Evolutionary conservation across 306 rosid species (phyloP), one percentile per base, ranked within the genome.

Genomic region (Cyclanthera cordifolia): DNA sequence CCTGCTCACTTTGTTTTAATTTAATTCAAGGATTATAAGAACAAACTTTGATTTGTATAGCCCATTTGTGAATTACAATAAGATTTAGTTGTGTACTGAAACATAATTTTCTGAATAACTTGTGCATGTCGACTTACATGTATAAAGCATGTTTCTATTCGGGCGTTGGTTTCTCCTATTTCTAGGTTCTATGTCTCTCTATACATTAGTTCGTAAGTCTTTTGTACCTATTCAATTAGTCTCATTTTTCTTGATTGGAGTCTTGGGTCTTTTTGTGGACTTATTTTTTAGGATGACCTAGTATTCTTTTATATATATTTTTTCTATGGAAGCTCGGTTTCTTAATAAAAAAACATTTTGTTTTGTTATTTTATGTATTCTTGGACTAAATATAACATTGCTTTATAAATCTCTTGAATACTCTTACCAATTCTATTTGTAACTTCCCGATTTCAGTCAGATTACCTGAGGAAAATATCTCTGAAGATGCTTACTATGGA

Each of bases 401-500:
- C 21, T 43, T 39, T 41, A 64, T 34, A n/a, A 3, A 21, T 63
- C 53, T 76, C 7, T 14, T 73, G 30, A 13, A 48, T 39, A 20
- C 27, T 51, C 21, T 57, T 51, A 24, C 52, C 13, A 20, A 47
- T 17, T 47, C 16, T 23, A 43, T 19, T 53, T 39, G 19, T 19
- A 13, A 48, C 10, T 5, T 46, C 17, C 17, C 24, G 13, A 37
- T 75, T 56, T 5, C 72, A 82, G 80, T 55, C 76, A 2, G 80
- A 82, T 67, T 82, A 82, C 74, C 63, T 78, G 16, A 74, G 82
- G 46, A 53, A 63, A 72, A 75, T 81, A 53, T 72, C 85, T 72
- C 67, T 79, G 70, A 82, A 79, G 81, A 82, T 82, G 86, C 86
- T 82, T 8, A 67, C 80, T 0, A 79, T 82, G 97, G 96, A 91